Evolutionary conservation across 768 basidiomycete genomes (phyloP).

Genomic region (Termitomyces sp.): DNA sequence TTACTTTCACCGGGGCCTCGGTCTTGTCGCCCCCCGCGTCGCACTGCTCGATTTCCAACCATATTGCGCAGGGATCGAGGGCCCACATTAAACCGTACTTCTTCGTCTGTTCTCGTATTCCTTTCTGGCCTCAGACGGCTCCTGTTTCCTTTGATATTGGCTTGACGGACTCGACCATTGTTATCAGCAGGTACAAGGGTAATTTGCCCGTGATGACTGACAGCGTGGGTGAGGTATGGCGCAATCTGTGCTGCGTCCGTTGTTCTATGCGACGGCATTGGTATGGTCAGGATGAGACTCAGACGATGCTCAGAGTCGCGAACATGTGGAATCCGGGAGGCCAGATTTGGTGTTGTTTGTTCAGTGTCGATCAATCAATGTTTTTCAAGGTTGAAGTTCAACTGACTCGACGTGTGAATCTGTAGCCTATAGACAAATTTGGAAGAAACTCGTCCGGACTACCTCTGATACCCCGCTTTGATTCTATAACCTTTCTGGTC

Average conservation of each 20-base stretch:
- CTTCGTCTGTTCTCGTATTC: slow-evolving; percentile 41
- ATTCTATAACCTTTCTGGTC: too few species aligned
- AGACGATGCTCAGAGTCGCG: slow-evolving; percentile 17
- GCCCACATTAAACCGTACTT: slow-evolving; percentile 40
- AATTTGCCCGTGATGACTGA: slow-evolving; percentile 50
- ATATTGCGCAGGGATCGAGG: slow-evolving; percentile 27
- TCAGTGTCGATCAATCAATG: too few species aligned
- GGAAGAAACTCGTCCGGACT: too few species aligned
- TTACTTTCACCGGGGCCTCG: slow-evolving; percentile 20
- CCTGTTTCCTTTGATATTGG: slow-evolving; percentile 39
- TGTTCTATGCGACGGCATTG: slow-evolving; percentile 42
- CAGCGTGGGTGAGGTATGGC: slow-evolving; percentile 57
- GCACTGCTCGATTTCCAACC: slow-evolving; percentile 21
- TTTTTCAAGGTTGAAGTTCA: too few species aligned
- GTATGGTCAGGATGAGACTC: slow-evolving; percentile 31
- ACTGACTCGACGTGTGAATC: too few species aligned
- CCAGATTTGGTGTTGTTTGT: slow-evolving; percentile 37
- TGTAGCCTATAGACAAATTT: too few species aligned
- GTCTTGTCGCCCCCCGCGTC: slow-evolving; percentile 25
- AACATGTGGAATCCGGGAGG: slow-evolving; percentile 40
- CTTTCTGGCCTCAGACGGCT: slow-evolving; percentile 33
- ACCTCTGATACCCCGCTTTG: too few species aligned
- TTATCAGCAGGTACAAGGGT: slow-evolving; percentile 49
- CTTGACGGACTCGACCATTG: slow-evolving; percentile 42
- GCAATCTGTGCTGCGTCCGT: slow-evolving; percentile 49